Percentiles rank a stretch among this genome's conserved stretches.
Evolutionary conservation across 306 rosid genomes (phyloP).

Genomic region (Dryas alaskensis): DNA sequence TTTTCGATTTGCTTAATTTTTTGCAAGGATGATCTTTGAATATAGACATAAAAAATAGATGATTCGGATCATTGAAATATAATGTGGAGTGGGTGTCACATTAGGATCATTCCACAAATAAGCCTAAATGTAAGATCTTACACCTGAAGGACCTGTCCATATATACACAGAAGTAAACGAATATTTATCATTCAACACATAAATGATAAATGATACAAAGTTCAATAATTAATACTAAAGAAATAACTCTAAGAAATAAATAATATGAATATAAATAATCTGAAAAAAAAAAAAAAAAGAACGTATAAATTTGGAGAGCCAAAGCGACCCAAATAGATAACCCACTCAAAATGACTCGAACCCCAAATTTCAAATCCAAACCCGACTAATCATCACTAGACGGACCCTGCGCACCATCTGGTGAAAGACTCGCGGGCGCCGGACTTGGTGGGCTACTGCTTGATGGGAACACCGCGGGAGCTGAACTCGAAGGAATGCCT

Average conservation of each 20-base stretch:
- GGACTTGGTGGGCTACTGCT: constrained; percentile 41
- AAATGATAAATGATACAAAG: not conserved
- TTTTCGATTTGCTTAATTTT: too few relatives aligned
- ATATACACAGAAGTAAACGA: not conserved
- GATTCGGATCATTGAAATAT: too few relatives aligned
- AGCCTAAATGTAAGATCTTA: too few relatives aligned
- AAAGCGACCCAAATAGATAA: constrained; percentile 43
- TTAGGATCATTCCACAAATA: too few relatives aligned
- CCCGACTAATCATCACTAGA: constrained; percentile 58
- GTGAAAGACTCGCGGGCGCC: constrained; percentile 51
- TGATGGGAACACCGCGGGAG: constrained; percentile 54
- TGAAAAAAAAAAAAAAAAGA: not conserved
- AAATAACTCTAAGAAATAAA: not conserved
- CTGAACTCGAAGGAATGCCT: constrained; percentile 53
- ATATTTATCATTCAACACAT: not conserved
- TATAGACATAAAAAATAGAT: too few relatives aligned
- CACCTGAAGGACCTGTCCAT: too few relatives aligned
- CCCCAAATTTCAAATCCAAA: constrained; percentile 29
- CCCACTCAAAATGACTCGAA: constrained; percentile 35
- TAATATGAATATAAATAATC: not conserved
- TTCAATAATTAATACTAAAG: not conserved
- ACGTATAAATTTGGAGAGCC: constrained; percentile 33
- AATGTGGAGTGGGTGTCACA: too few relatives aligned
- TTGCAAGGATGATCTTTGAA: too few relatives aligned
- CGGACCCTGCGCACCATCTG: constrained; percentile 52